Conservation (phyloP, 2,329 filamentous ascomycete genomes). For the Fusarium haematococcum region DNA sequence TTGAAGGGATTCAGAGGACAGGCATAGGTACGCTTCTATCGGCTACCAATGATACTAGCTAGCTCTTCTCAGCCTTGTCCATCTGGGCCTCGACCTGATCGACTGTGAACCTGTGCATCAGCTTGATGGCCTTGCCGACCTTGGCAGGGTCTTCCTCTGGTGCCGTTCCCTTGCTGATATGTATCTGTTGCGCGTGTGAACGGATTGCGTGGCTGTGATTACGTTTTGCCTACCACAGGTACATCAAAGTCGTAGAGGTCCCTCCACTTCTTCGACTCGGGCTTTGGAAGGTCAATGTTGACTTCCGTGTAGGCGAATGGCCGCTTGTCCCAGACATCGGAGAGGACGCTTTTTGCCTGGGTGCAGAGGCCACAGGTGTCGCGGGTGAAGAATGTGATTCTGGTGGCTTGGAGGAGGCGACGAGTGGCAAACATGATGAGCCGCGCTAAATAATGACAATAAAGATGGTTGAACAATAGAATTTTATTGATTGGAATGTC, state of each 20-base stretch:
- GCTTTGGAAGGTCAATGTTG: constrained; percentile 77
- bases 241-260: constrained; percentile 85
- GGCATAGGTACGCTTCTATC: neutral
- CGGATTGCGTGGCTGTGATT: neutral
- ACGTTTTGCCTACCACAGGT: constrained; percentile 71
- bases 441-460: neutral
- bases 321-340: constrained; percentile 73
- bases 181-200: constrained; percentile 59
- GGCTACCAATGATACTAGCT: neutral
- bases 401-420: constrained; percentile 65
- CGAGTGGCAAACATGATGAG: constrained; percentile 63
- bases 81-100: constrained; percentile 76
- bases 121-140: constrained; percentile 71
- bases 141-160: constrained; percentile 65
- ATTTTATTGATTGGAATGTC: neutral
- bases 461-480: accelerated
- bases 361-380: constrained; percentile 78
- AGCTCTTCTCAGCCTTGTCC: constrained; percentile 65
- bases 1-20: neutral
- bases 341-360: constrained; percentile 75
- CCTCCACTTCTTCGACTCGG: constrained; percentile 73
- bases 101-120: constrained; percentile 82
- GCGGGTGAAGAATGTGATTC: constrained; percentile 82
- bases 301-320: constrained; percentile 78
- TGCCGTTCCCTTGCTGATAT: constrained; percentile 68